Conservation (phyloP, 371 early-diverging fungal species). For the Mycotypha africana region DNA sequence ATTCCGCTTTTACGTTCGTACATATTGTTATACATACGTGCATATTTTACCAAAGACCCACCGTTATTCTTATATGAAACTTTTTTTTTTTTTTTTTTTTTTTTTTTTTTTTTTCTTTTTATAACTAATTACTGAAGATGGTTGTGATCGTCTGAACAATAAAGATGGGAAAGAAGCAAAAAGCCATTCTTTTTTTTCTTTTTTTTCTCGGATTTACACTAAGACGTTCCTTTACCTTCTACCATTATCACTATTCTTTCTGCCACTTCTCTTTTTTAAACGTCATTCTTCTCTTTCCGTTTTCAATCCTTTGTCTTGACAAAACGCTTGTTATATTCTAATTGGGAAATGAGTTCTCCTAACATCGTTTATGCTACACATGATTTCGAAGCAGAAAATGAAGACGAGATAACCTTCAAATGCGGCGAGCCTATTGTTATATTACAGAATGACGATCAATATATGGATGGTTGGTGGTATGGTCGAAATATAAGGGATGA, state of each 20-base stretch:
- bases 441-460: constrained; percentile 71
- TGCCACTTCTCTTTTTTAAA: constrained; percentile 13
- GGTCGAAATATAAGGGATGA: constrained; percentile 45
- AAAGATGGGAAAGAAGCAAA: no score
- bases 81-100: no score
- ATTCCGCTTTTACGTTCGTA: no score
- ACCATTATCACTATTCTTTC: constrained; percentile 7
- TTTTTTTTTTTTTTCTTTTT: no score
- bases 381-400: constrained; percentile 63
- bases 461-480: constrained; percentile 82
- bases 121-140: no score
- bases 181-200: no score
- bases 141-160: no score
- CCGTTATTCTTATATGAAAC: no score
- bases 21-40: no score
- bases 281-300: background rate
- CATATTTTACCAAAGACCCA: no score
- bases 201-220: no score
- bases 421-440: constrained; percentile 69
- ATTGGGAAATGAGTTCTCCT: constrained; percentile 20
- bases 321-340: no score
- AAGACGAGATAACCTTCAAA: constrained; percentile 72
- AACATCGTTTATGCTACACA: constrained; percentile 63
- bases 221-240: background rate
- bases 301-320: background rate